phyloP scores from a whole-genome alignment of 2,329 filamentous ascomycete species.

The Ascochyta clinopodiicola region DNA sequence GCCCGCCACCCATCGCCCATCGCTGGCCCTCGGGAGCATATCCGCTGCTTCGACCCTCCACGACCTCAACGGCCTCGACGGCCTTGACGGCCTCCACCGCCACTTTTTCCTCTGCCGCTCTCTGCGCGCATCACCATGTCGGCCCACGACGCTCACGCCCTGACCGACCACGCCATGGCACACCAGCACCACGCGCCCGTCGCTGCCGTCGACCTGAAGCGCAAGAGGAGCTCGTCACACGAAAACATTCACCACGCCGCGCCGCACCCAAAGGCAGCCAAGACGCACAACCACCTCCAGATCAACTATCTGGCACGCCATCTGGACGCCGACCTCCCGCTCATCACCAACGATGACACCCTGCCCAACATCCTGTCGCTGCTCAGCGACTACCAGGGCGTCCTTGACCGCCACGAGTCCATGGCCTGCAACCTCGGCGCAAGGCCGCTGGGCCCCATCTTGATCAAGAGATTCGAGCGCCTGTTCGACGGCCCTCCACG shows the following conservation, averaged over 20 bases:
- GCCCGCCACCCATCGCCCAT: not conserved
- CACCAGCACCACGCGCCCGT: constrained; percentile 30
- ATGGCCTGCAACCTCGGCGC: constrained; percentile 85
- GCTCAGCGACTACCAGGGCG: constrained; percentile 82
- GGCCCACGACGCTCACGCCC: constrained; percentile 24
- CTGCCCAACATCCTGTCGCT: constrained; percentile 76
- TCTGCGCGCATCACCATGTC: constrained; percentile 34
- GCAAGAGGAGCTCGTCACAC: constrained; percentile 55
- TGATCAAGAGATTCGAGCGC: constrained; percentile 85
- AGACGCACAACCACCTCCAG: constrained; percentile 66
- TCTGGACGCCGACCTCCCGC: constrained; percentile 66
- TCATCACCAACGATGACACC: constrained; percentile 70
- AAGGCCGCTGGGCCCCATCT: constrained; percentile 78
- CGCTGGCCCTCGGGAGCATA: constrained; percentile 3
- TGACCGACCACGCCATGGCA: constrained; percentile 31
- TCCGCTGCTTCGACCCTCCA: constrained; percentile 16
- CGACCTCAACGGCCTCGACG: no score
- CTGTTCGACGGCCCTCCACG: constrained; percentile 83
- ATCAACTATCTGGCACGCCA: constrained; percentile 73
- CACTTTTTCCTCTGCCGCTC: constrained; percentile 24
- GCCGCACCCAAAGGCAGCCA: constrained; percentile 59
- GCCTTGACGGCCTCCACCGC: constrained; percentile 2
- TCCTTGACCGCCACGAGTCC: constrained; percentile 84
- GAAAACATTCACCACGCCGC: constrained; percentile 42
- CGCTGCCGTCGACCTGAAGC: constrained; percentile 50